Evolutionary conservation across 1,284 basidiomycete genomes (phyloP).

Genomic region (Takashimella koratensis): DNA sequence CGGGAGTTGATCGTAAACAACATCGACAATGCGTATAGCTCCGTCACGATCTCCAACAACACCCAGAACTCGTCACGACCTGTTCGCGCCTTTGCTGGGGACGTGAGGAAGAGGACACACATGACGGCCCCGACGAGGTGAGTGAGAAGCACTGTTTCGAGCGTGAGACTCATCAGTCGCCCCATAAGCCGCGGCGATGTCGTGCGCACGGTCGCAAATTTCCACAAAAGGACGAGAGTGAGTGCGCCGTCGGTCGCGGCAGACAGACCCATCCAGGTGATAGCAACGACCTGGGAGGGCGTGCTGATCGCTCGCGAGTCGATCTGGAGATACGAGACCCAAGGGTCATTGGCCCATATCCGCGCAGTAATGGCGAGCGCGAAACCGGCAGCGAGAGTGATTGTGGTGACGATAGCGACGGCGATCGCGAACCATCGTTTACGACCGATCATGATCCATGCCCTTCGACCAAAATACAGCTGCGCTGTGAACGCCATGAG

Average conservation of each 20-base stretch:
- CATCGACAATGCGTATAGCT: slow-evolving; percentile 34
- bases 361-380: slow-evolving; percentile 37
- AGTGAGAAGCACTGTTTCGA: slow-evolving; percentile 38
- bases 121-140: slow-evolving; percentile 33
- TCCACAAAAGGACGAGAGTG: slow-evolving; percentile 23
- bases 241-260: slow-evolving; percentile 31
- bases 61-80: slow-evolving; percentile 33
- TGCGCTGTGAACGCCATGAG: slow-evolving; percentile 36
- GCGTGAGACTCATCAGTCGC: slow-evolving; percentile 26
- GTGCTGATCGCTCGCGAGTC: slow-evolving; percentile 21
- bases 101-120: slow-evolving; percentile 36
- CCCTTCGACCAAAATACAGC: slow-evolving; percentile 32
- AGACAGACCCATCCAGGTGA: slow-evolving; percentile 40
- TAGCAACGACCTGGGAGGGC: slow-evolving; percentile 36
- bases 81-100: slow-evolving; percentile 26
- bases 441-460: slow-evolving; percentile 24
- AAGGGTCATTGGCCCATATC: slow-evolving; percentile 31
- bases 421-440: slow-evolving; percentile 25
- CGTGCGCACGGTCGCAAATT: slow-evolving; percentile 14
- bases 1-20: slow-evolving; percentile 38
- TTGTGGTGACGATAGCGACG: slow-evolving; percentile 18
- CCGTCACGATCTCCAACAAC: slow-evolving; percentile 32
- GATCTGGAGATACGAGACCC: slow-evolving; percentile 16
- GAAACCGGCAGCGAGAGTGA: slow-evolving; percentile 25
- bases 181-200: slow-evolving; percentile 11